phyloP scores from a whole-genome alignment of 1,139 yeast genomes.

The Blastobotrys ciferrii region DNA sequence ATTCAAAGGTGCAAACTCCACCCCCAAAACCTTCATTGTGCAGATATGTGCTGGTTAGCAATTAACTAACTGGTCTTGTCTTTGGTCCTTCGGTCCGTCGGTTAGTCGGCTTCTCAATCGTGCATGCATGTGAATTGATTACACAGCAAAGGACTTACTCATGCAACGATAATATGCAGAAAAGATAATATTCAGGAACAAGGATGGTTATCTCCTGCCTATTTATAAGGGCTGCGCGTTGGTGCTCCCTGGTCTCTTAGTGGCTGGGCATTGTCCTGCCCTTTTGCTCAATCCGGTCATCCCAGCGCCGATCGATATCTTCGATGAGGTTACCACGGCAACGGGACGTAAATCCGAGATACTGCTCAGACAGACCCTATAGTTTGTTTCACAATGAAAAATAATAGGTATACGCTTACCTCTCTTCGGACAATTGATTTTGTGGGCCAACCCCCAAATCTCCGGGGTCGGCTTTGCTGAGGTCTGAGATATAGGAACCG shows the following conservation, averaged over 20 bases:
- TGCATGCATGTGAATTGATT: neutral
- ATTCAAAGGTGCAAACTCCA: constrained; percentile 29
- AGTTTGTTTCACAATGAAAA: neutral
- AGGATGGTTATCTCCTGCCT: neutral
- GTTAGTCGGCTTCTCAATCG: neutral
- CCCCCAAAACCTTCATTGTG: neutral
- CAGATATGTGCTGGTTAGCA: neutral
- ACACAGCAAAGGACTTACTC: too few relatives aligned
- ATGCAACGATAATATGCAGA: neutral
- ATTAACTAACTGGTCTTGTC: neutral
- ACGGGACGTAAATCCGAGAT: neutral
- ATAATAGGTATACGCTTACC: too few relatives aligned
- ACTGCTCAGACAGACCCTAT: too few relatives aligned
- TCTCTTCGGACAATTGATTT: too few relatives aligned
- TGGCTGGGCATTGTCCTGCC: neutral
- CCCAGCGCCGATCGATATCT: neutral
- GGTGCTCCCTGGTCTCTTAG: neutral
- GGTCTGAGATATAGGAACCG: too few relatives aligned
- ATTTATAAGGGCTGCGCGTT: neutral
- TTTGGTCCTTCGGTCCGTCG: neutral
- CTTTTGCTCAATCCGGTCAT: neutral
- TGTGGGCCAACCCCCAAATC: too few relatives aligned
- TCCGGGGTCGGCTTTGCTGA: too few relatives aligned
- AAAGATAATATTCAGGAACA: neutral
- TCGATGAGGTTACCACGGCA: neutral